Base-by-base conservation (phyloP, 495 filamentous ascomycete genomes). In the Aspergillus kassunensis region DNA sequence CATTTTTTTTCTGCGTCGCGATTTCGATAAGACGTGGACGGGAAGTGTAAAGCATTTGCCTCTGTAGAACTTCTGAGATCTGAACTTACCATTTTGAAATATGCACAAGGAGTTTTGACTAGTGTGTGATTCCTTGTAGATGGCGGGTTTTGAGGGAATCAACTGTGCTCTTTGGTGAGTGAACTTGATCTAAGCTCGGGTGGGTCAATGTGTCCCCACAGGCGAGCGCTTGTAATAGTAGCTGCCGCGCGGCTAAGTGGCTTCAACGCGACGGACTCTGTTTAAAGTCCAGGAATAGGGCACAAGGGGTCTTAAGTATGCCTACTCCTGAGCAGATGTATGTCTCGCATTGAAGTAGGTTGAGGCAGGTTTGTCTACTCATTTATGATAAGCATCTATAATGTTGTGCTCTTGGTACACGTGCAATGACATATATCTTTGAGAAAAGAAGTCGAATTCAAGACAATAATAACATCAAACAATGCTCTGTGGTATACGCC, bases 51-150 rank as follows among this genome's bases (percentile, higher is more conserved):
- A 23, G 21, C 11, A 15, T 25, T 15, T 15, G 1, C 1, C 9
- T 20, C 16, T 15, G 18, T 18, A 10, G 19, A n/a, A n/a, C n/a
- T 47, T 36, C 10, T 31, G 3, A 19, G 10, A 13, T 13, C 37
- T 27, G 0, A 4, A 51, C 68, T 61, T 56, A 73, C 70, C 70
- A 73, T 73, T 44, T 37, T 72, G 57, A 60, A 48, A 51, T 35
- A 40, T 53, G 55, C 58, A 47, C 43, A 49, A 51, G 51, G 24
- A 16, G 40, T 40, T 39, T 41, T 16, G 19, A 39, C 48, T 53
- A 33, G 36, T 59, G 40, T 43, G 34, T 55, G 41, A 49, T 51
- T 53, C 24, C 44, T 35, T 36, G 49, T 39, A 25, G 44, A 54
- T 53, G 65, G 59, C 44, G 33, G 47, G 49, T 36, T 29, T 46